Evolutionary conservation across 495 filamentous ascomycete genomes (phyloP), one percentile per base, ranked within the genome.

Genomic region (Hypoxylon perforatum): DNA sequence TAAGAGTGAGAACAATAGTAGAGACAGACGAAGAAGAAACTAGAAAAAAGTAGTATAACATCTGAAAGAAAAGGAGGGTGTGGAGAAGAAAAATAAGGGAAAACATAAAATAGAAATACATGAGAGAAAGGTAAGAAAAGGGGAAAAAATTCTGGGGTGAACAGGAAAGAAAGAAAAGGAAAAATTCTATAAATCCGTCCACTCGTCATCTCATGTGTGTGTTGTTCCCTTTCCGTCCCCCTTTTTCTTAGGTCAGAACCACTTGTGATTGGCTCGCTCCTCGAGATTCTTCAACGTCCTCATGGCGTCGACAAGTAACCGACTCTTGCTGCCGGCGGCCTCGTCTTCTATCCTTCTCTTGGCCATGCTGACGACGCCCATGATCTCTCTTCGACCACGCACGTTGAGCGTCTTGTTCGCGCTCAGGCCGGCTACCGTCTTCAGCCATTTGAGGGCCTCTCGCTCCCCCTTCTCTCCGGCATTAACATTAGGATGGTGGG

Each of bases 231-330:
- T 42, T 36, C 38, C 46, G 38, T 58, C 54, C 17, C 49, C 25
- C 23, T 47, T 22, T 28, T 21, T 18, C 23, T 25, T 19, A 21
- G 14, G 30, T 74, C 41, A 81, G 62, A 83, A 80, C 72, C 78
- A 77, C 33, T 71, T 76, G 65, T 64, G 57, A 50, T 69, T 67
- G 1, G 30, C 65, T 0, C 74, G 75, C 50, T 79, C 80, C 57
- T 82, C 80, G 39, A 84, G 65, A 47, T 73, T 80, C 63, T 71
- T 76, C 58, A 84, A 51, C 47, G 82, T 79, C 17, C 75, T 65
- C 15, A 81, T 69, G 4, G 81, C 78, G 47, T 84, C 81, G 46
- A 82, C 74, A 47, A 78, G 80, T 38, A 83, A 63, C 48, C 75
- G 69, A 57, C 61, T 80, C 44, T 72, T 67, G 44, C 69, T 62